These are phyloP conservation scores for Colletotrichum lini DNA, from an alignment of 2,329 filamentous ascomycete species.

Conservation along the genomic window DNA sequence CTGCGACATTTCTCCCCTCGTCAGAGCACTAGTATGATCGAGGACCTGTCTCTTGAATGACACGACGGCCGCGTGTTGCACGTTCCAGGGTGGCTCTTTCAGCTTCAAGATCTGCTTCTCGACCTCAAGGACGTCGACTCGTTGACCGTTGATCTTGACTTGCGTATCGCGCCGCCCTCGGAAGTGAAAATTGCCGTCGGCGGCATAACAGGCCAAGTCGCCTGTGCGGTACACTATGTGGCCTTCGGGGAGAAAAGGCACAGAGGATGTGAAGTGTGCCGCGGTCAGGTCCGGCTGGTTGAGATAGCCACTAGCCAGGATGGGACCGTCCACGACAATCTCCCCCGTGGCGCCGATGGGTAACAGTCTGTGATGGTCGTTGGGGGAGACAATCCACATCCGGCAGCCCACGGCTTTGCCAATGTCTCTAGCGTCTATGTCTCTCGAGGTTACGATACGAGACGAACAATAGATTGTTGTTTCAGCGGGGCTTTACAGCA, in stretches of 20 bases:
- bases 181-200: not conserved
- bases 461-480: not conserved
- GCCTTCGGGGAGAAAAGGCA: not conserved
- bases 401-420: conserved; percentile 28
- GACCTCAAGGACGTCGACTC: not conserved
- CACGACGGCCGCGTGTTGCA: not conserved
- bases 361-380: conserved; percentile 39
- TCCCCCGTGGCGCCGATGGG: conserved; percentile 45
- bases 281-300: not conserved
- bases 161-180: not conserved
- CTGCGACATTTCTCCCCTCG: not conserved
- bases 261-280: not conserved
- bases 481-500: not conserved
- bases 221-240: not conserved
- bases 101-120: not conserved
- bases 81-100: not conserved
- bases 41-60: not conserved
- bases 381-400: conserved; percentile 44
- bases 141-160: not conserved
- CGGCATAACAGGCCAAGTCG: not conserved
- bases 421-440: conserved; percentile 43
- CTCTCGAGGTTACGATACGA: not conserved
- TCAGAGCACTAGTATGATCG: not conserved
- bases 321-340: conserved; percentile 43
- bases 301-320: not conserved